phyloP scores from a whole-genome alignment of 2,329 filamentous ascomycete genomes.

The Uncinocarpus reesii region DNA sequence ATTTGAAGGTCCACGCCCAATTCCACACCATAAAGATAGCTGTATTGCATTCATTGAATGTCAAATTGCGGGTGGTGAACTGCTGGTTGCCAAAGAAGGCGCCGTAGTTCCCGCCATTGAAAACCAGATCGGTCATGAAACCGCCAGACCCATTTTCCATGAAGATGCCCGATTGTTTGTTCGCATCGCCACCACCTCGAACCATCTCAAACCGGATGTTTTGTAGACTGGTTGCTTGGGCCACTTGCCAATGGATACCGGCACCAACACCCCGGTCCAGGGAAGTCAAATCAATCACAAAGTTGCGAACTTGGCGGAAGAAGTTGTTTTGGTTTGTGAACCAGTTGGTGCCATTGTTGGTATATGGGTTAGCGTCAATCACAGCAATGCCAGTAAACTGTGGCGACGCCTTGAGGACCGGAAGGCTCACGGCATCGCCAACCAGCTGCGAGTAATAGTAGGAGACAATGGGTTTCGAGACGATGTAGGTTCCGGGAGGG shows the following conservation, averaged over 20 bases:
- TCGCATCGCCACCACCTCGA: slow-evolving; percentile 51
- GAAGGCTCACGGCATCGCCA: slow-evolving; percentile 62
- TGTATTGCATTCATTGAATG: slow-evolving; percentile 71
- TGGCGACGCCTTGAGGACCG: slow-evolving; percentile 62
- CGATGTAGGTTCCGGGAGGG: slow-evolving; percentile 73
- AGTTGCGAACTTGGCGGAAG: slow-evolving; percentile 72
- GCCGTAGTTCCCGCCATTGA: slow-evolving; percentile 71
- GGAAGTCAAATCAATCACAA: slow-evolving; percentile 69
- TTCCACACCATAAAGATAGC: slow-evolving; percentile 88
- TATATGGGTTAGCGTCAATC: slow-evolving; percentile 81
- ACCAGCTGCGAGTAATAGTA: slow-evolving; percentile 89
- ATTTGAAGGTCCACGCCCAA: slow-evolving; percentile 77
- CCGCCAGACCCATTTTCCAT: slow-evolving; percentile 79
- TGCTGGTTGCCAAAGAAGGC: slow-evolving; percentile 78
- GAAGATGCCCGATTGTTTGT: slow-evolving; percentile 66
- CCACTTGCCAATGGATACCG: slow-evolving; percentile 76
- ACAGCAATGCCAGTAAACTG: slow-evolving; percentile 76
- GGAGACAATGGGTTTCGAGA: slow-evolving; percentile 68
- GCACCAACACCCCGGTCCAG: slow-evolving; percentile 44
- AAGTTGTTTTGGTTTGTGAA: slow-evolving; percentile 76
- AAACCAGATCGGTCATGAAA: slow-evolving; percentile 71
- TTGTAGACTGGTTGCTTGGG: slow-evolving; percentile 70
- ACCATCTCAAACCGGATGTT: slow-evolving; percentile 76
- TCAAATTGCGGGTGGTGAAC: slow-evolving; percentile 73
- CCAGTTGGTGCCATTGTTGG: slow-evolving; percentile 57